Evolutionary conservation across 2,329 filamentous ascomycete genomes (phyloP).

Genomic region (Phaeosphaeriaceae sp.): DNA sequence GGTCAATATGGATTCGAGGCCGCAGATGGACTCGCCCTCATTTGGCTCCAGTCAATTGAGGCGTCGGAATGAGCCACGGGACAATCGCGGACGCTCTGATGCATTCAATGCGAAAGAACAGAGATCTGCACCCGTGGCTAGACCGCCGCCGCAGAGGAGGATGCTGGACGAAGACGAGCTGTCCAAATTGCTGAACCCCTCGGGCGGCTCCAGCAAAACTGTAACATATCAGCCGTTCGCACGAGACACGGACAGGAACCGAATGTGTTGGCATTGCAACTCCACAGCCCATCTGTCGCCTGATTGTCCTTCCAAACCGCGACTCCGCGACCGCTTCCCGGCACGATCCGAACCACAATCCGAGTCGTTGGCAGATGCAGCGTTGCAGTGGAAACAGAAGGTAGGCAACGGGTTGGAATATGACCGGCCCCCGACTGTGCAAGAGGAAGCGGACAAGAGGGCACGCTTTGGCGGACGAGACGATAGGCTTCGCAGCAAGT

Average conservation of each 20-base stretch:
- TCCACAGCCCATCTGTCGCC: slow-evolving; percentile 30
- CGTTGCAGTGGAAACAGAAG: slow-evolving; percentile 34
- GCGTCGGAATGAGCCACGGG: slow-evolving; percentile 32
- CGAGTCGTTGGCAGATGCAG: slow-evolving; percentile 34
- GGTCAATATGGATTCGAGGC: slow-evolving; percentile 42
- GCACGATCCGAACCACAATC: background rate
- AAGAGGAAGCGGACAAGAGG: slow-evolving; percentile 21
- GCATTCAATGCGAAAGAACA: slow-evolving; percentile 1
- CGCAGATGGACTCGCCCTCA: slow-evolving; percentile 31
- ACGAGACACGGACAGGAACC: slow-evolving; percentile 24
- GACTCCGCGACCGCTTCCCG: slow-evolving; percentile 21
- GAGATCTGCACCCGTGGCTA: slow-evolving; percentile 4
- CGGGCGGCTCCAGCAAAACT: background rate
- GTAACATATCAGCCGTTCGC: slow-evolving; percentile 29
- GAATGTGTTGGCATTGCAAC: slow-evolving; percentile 42
- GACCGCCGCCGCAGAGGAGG: slow-evolving; percentile 19
- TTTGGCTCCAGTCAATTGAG: slow-evolving; percentile 36
- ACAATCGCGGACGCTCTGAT: slow-evolving; percentile 3
- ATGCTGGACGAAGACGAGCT: slow-evolving; percentile 40
- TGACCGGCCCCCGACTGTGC: slow-evolving; percentile 12
- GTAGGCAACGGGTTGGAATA: slow-evolving; percentile 19
- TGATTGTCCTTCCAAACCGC: slow-evolving; percentile 34
- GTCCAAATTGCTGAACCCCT: slow-evolving; percentile 27
- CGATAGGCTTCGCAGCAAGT: slow-evolving; percentile 35
- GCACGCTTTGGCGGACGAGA: slow-evolving; percentile 22